These are phyloP conservation scores for Paecilomyces variotii DNA, from an alignment of 2,329 filamentous ascomycete species.

Conservation along the genomic window DNA sequence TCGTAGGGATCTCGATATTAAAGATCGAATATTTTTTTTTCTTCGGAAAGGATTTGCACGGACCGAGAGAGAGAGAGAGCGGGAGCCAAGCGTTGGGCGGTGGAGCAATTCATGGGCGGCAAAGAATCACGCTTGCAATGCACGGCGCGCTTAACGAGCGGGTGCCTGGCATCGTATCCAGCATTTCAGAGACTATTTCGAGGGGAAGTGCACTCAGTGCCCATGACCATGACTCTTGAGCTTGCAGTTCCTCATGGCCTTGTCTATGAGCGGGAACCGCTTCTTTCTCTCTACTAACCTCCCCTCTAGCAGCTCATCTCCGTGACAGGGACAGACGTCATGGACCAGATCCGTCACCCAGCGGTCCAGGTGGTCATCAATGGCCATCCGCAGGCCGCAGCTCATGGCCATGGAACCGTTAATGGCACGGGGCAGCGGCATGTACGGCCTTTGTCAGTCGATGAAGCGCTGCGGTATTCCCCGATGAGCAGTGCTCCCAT, in stretches of 20 bases:
- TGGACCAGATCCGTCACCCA: slow-evolving; percentile 33
- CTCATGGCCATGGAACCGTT: slow-evolving; percentile 11
- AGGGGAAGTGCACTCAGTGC: slow-evolving; percentile 2
- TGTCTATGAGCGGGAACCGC: not conserved
- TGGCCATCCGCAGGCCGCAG: slow-evolving; percentile 20
- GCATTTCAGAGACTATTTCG: not conserved
- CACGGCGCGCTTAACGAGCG: slow-evolving; percentile 2
- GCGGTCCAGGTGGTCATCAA: slow-evolving; percentile 37
- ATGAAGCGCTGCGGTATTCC: slow-evolving; percentile 42
- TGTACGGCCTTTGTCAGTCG: slow-evolving; percentile 34
- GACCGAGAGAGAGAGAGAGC: slow-evolving; percentile 5
- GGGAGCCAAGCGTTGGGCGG: slow-evolving; percentile 17
- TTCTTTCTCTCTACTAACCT: slow-evolving; percentile 6
- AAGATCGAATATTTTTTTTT: not conserved
- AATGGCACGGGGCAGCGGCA: slow-evolving; percentile 20
- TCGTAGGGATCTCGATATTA: not conserved
- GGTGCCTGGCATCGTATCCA: slow-evolving; percentile 4
- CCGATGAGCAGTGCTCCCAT: slow-evolving; percentile 43
- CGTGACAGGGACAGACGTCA: slow-evolving; percentile 18
- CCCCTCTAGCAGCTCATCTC: slow-evolving; percentile 13
- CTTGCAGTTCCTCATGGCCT: not conserved
- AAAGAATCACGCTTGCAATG: slow-evolving; percentile 6
- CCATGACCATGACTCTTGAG: slow-evolving; percentile 22
- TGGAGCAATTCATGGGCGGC: slow-evolving; percentile 10
- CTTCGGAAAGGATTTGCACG: slow-evolving; percentile 11